Percentiles rank a stretch among this genome's conserved stretches.
Conservation (phyloP, 2,329 filamentous ascomycete species). For the Apiospora koreana region DNA sequence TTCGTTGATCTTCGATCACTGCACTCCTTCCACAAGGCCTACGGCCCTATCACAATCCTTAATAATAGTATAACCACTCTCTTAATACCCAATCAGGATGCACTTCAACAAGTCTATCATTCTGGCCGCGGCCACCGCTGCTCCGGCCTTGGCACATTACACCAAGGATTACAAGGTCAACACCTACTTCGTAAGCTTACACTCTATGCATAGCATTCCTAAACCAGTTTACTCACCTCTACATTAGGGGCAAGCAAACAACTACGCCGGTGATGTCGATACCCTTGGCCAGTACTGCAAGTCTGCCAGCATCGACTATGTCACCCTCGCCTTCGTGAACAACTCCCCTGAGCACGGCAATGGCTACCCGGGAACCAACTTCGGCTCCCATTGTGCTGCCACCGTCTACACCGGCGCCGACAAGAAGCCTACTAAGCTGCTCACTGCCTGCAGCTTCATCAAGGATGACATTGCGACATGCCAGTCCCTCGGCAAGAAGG, state of each 20-base stretch:
- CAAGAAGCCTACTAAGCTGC: conserved; percentile 30
- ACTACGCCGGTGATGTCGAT: conserved; percentile 24
- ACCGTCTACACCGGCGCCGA: conserved; percentile 29
- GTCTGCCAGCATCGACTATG: conserved; percentile 37
- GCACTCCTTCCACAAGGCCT: conserved; percentile 23
- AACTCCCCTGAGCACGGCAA: conserved; percentile 39
- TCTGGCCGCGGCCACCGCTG: conserved; percentile 21
- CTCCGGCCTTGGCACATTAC: conserved; percentile 19
- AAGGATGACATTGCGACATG: conserved; percentile 43
- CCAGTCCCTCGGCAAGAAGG: conserved; percentile 60
- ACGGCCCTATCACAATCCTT: conserved; percentile 8
- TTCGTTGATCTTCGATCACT: conserved; percentile 25
- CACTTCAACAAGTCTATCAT: conserved; percentile 23
- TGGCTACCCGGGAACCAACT: conserved; percentile 39
- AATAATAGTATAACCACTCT: conserved; percentile 13
- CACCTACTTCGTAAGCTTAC: conserved; percentile 27
- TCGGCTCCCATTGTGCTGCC: conserved; percentile 37
- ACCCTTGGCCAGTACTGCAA: conserved; percentile 31
- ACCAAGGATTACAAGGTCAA: conserved; percentile 26
- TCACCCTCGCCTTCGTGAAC: conserved; percentile 43
- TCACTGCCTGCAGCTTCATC: conserved; percentile 34
- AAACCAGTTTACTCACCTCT: not conserved
- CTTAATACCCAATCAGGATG: conserved; percentile 21
- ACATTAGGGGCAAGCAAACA: conserved; percentile 14
- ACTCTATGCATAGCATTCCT: not conserved